Evolutionary conservation across 768 basidiomycete genomes (phyloP), one percentile per base, ranked within the genome.

Genomic region (Kondoa subrosea): DNA sequence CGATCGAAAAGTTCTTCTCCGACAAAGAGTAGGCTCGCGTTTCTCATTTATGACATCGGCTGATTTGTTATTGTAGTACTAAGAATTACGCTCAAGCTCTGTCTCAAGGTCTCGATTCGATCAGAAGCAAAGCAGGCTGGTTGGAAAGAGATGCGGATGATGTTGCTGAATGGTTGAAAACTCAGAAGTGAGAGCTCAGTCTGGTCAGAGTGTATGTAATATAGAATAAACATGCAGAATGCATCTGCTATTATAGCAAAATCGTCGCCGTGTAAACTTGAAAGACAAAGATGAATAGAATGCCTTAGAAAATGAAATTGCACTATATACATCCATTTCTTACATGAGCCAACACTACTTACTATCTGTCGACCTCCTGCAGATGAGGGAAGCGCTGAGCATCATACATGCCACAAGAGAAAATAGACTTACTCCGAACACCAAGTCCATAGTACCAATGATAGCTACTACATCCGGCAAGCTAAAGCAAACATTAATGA

Each of bases 401-500:
- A n/a, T n/a, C n/a, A n/a, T n/a, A n/a, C n/a, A n/a, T n/a, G n/a
- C n/a, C n/a, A n/a, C n/a, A n/a, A n/a, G n/a, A n/a, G n/a, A n/a
- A n/a, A n/a, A n/a, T n/a, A n/a, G n/a, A n/a, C n/a, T n/a, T n/a
- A n/a, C 89, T 85, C 91, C 91, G 76, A 95, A 93, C 75, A 95
- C 91, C 71, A 93, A 83, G 81, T 95, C 86, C 32, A 66, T n/a
- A 59, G 93, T 96, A 73, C 95, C 95, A 76, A 97, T 95, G 76
- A 99, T 87, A 61, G 93, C 86, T 63, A 99, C 93, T 57, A 87
- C 91, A 74, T 96, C 93, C 3, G 66, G 64, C 33, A 65, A 64
- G 64, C 15, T 56, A 56, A 76, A 25, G 34, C 67, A 16, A 66
- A 32, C 73, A 17, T 56, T 70, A 26, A 27, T 8, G 65, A 57